Evolutionary conservation across 1,284 basidiomycete genomes (phyloP), one percentile per base, ranked within the genome.

Genomic region (Cutaneotrichosporon curvatum): DNA sequence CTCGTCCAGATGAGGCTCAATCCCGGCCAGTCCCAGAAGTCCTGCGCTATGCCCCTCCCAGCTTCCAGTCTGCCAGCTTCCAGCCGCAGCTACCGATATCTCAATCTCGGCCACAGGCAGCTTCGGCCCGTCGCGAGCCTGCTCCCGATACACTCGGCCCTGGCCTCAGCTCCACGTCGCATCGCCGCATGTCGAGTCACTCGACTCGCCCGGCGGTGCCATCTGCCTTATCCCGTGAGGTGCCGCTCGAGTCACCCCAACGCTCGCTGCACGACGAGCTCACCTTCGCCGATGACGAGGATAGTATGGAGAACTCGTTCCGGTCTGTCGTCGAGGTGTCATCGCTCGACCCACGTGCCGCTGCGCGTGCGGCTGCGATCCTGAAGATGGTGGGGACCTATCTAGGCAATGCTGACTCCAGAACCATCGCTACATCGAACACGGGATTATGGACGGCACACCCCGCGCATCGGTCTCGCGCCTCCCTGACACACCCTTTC

Each of bases 291-390:
- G 42, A 37, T 25, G 45, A 46, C 16, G 43, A 48, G 12, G 52
- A 57, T 4, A 57, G 56, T 18, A 41, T 50, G 51, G 37, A 56
- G 51, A 37, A 31, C 12, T 35, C 34, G 8, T 40, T 47, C 34
- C 33, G 31, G 16, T 67, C 72, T 8, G 71, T 81, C 9, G 74
- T 92, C 53, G 84, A 87, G 70, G 84, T 92, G 53, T 82, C 82
- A 1, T 87, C 84, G 46, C 77, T 79, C 12, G 84, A 91, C 65
- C 85, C 88, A 0, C 75, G 77, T 49, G 85, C 85, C 11, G 89
- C 88, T 38, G 88, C 88, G 6, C 74, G 85, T 39, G 88, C 87
- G n/a, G 87, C 85, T 18, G 89, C 88, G 0, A 89, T 92, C 53
- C 74, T 92, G 53, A 87, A 85, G 69, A 78, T 86, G 73, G 86